Base-by-base conservation (phyloP, 805 yeast genomes). In the Isabelozyma gotoi region DNA sequence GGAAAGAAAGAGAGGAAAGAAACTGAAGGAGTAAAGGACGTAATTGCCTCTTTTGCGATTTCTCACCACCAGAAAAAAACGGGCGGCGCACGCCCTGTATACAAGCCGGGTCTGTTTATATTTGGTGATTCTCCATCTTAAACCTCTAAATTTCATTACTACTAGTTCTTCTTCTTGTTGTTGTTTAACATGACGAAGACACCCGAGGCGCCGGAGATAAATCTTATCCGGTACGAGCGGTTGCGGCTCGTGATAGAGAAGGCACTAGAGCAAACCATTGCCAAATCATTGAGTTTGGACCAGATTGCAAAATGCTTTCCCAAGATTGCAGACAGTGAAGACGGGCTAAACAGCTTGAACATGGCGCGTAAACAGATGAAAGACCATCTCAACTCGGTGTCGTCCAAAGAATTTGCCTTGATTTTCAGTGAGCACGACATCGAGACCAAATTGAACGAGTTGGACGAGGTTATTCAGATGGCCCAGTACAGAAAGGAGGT, bases 261-360 rank as follows among this genome's bases (percentile, higher is more conserved):
- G 44, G 85, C 87, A 0, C 64, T 82, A 19, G 75, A 76, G 19
- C 81, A 77, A 51, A 72, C 81, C 2, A 70, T 80, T 32, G 62
- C 59, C 35, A 74, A 71, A 49, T 68, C 80, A 34, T 64, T 80
- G 33, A 69, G 74, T 18, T 61, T 71, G 43, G 84, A 81, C 11
- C 78, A 77, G 46, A 57, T 82, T 18, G 61, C 67, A 40, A 55
- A 73, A 16, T 81, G 86, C 54, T 82, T 77, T 54, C 87, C 87
- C 2, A 59, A 63, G 5, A 69, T 80, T 35, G 71, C 82, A 2
- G 43, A 55, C n/a, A 60, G 73, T 12, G 66, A 63, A n/a, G 71
- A 67, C 18, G 84, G 83, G 3, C 59, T 64, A 3, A 63, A 63
- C 18, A 57, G 73, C 3, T 59, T 81, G 8, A 68, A 68, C 16